phyloP scores from a whole-genome alignment of 805 yeast genomes.

The Saturnispora kantuleensis region DNA sequence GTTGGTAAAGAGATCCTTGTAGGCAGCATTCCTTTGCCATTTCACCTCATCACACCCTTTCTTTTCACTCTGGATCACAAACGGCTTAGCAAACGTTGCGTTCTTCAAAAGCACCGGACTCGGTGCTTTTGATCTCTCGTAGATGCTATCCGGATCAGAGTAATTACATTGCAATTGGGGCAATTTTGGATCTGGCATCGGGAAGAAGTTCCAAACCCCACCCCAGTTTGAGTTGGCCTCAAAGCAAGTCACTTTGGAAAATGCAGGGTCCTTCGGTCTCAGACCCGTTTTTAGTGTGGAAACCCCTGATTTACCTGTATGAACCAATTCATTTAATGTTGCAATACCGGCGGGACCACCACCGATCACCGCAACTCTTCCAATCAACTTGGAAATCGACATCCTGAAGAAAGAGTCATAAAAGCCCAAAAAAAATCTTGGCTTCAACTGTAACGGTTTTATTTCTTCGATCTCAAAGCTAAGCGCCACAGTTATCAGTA shows the following conservation, averaged over 20 bases:
- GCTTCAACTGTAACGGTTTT: too few relatives aligned
- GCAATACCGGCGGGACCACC: slow-evolving; percentile 35
- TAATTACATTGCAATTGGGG: slow-evolving; percentile 11
- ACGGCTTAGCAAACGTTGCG: slow-evolving; percentile 28
- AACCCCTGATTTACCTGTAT: slow-evolving; percentile 23
- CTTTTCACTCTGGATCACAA: slow-evolving; percentile 11
- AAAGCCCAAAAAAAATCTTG: background rate
- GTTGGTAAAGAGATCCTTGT: slow-evolving; percentile 32
- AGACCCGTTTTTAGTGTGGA: slow-evolving; percentile 12
- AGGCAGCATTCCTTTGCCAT: slow-evolving; percentile 33
- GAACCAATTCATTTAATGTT: slow-evolving; percentile 25
- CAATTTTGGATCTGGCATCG: slow-evolving; percentile 16
- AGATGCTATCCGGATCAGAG: slow-evolving; percentile 14
- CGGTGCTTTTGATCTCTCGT: slow-evolving; percentile 9
- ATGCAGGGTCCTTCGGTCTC: slow-evolving; percentile 19
- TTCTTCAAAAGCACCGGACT: slow-evolving; percentile 16
- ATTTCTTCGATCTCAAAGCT: too few relatives aligned
- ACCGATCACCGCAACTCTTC: slow-evolving; percentile 29
- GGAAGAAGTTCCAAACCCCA: slow-evolving; percentile 30
- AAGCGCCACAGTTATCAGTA: too few relatives aligned
- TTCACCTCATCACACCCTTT: slow-evolving; percentile 15
- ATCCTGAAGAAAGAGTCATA: background rate
- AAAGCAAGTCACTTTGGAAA: slow-evolving; percentile 29
- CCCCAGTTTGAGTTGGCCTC: slow-evolving; percentile 32
- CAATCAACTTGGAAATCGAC: slow-evolving; percentile 7